These are phyloP conservation scores for Aspergillus pseudotamarii DNA, from an alignment of 2,329 filamentous ascomycete genomes.

Conservation along the genomic window DNA sequence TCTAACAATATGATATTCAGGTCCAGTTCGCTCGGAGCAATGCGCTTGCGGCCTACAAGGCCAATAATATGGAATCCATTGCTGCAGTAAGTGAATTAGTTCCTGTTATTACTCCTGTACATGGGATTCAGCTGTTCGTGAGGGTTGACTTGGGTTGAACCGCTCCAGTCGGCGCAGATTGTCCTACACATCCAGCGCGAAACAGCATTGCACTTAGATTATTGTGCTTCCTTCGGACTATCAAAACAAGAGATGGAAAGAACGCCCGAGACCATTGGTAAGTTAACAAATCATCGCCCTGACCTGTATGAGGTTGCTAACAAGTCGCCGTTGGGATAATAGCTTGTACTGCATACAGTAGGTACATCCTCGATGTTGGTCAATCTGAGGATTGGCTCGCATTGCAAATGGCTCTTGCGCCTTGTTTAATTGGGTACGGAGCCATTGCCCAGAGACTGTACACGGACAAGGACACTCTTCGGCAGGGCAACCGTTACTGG, in stretches of 20 bases:
- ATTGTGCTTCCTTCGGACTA: constrained; percentile 81
- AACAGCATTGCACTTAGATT: constrained; percentile 77
- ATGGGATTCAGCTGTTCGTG: neutral
- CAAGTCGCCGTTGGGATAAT: constrained; percentile 6
- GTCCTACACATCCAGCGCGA: constrained; percentile 78
- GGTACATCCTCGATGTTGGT: constrained; percentile 87
- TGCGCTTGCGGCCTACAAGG: constrained; percentile 83
- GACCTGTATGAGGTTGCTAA: constrained; percentile 6
- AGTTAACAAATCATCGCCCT: constrained; percentile 2
- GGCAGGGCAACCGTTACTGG: constrained; percentile 76
- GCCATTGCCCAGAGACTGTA: constrained; percentile 74
- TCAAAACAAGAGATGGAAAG: constrained; percentile 71
- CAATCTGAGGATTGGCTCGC: constrained; percentile 86
- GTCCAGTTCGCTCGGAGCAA: constrained; percentile 87
- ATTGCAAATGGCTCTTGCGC: constrained; percentile 80
- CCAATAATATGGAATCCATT: constrained; percentile 72
- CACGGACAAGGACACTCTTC: constrained; percentile 61
- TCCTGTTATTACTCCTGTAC: neutral
- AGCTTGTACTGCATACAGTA: constrained; percentile 81
- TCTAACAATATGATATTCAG: constrained; percentile 43
- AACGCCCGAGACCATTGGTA: constrained; percentile 74
- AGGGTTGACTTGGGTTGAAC: constrained; percentile 1
- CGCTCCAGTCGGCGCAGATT: constrained; percentile 63
- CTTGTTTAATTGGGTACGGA: constrained; percentile 88
- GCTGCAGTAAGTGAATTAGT: constrained; percentile 56